phyloP scores from a whole-genome alignment of 495 filamentous ascomycete species.

The Penicillium desertorum region DNA sequence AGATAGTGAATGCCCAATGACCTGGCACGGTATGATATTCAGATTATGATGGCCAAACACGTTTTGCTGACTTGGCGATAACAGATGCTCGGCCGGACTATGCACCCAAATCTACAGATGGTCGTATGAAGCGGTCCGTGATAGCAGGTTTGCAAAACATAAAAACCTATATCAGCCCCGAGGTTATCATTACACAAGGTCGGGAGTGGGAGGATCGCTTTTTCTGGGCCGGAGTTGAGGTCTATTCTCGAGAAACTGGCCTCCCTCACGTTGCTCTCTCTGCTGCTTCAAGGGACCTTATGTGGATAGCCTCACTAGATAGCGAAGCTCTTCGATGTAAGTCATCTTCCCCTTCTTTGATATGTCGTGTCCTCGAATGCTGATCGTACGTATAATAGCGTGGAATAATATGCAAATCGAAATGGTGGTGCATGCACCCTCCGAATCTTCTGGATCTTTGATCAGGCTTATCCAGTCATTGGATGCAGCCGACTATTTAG shows the following conservation, averaged over 20 bases:
- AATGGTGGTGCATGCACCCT: conserved; percentile 71
- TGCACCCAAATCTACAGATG: conserved; percentile 46
- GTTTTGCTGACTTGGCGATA: neutral
- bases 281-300: conserved; percentile 55
- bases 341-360: neutral
- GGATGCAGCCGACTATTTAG: conserved; percentile 69
- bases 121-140: conserved; percentile 53
- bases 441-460: conserved; percentile 66
- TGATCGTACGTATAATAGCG: conserved; percentile 41
- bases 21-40: conserved; percentile 51
- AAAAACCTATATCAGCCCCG: conserved; percentile 48
- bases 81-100: conserved; percentile 52
- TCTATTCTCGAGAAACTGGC: conserved; percentile 40
- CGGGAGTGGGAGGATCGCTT: conserved; percentile 45
- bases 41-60: neutral
- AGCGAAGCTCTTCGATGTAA: conserved; percentile 66
- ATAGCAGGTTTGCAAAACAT: conserved; percentile 43
- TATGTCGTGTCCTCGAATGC: neutral
- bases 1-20: conserved; percentile 47
- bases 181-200: conserved; percentile 51
- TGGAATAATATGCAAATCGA: conserved; percentile 76
- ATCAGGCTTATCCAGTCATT: conserved; percentile 72
- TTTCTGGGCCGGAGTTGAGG: conserved; percentile 55
- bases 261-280: conserved; percentile 69
- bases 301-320: conserved; percentile 77